Percentiles rank a stretch among this genome's conserved stretches.
These are phyloP conservation scores for Puccinia horiana DNA, from an alignment of 1,284 basidiomycete species.

Conservation along the genomic window DNA sequence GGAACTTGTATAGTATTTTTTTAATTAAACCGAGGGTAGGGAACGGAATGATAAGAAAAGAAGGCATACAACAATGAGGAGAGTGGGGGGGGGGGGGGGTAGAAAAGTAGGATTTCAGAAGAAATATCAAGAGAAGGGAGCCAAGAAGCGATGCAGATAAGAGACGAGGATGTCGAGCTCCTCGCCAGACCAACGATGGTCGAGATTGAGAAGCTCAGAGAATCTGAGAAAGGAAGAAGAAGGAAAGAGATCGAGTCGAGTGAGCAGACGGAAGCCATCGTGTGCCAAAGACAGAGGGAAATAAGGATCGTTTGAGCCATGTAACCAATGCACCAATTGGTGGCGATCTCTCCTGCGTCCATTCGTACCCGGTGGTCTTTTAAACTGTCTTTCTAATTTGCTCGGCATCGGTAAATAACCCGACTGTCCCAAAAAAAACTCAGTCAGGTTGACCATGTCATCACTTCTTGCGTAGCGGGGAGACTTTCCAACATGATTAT, in stretches of 20 bases:
- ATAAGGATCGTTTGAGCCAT: neutral
- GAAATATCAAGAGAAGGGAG: neutral
- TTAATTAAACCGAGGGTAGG: too few species aligned
- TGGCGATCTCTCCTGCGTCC: neutral
- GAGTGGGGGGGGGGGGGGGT: too few species aligned
- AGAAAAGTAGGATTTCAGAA: neutral
- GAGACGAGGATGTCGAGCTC: neutral
- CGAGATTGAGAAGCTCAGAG: neutral
- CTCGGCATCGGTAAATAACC: conserved; percentile 9
- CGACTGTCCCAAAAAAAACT: neutral
- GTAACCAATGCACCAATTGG: conserved; percentile 17
- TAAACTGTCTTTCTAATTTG: neutral
- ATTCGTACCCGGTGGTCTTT: neutral
- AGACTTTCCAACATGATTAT: conserved; percentile 11
- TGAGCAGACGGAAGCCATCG: neutral
- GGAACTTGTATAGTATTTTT: too few species aligned
- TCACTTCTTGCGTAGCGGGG: neutral
- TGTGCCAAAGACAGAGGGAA: neutral
- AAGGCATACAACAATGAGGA: too few species aligned
- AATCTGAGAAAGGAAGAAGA: neutral
- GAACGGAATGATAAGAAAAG: too few species aligned
- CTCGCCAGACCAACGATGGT: neutral
- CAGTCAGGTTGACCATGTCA: neutral
- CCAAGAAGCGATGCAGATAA: neutral
- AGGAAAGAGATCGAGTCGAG: neutral